A percentile compares a stretch with the other conserved stretches of the same genome.
Conservation (phyloP, 2,329 filamentous ascomycete species). For the Beauveria sp. region DNA sequence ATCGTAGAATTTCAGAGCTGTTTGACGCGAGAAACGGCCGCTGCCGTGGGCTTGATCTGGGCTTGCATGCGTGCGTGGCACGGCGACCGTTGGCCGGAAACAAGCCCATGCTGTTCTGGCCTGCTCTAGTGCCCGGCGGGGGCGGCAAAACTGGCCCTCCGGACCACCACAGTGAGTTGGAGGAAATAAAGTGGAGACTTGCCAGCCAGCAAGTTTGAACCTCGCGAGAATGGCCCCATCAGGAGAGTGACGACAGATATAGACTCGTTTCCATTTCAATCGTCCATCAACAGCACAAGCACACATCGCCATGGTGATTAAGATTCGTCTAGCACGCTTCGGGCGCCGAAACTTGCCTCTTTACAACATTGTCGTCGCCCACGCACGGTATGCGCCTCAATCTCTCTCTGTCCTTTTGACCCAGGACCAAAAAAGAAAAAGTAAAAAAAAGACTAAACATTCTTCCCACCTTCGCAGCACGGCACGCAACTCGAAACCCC, state of each 20-base stretch:
- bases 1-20: neutral
- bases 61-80: neutral
- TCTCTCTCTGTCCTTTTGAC: neutral
- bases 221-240: neutral
- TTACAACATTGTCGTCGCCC: conserved; percentile 95
- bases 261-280: neutral
- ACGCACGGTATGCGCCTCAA: conserved; percentile 61
- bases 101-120: no score
- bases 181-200: neutral
- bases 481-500: conserved; percentile 76
- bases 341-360: conserved; percentile 81
- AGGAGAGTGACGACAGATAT: neutral
- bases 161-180: neutral
- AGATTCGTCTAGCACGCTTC: conserved; percentile 89
- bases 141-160: conserved; percentile 30
- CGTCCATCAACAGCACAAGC: neutral
- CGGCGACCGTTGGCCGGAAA: no score
- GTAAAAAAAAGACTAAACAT: neutral
- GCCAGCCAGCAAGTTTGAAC: neutral
- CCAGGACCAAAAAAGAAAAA: neutral
- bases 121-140: neutral
- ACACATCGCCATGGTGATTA: conserved; percentile 69
- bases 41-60: neutral
- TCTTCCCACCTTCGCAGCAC: conserved; percentile 44
- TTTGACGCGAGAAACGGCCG: neutral